phyloP scores from a whole-genome alignment of 106 monocot species.

The Dioscorea dumetorum region DNA sequence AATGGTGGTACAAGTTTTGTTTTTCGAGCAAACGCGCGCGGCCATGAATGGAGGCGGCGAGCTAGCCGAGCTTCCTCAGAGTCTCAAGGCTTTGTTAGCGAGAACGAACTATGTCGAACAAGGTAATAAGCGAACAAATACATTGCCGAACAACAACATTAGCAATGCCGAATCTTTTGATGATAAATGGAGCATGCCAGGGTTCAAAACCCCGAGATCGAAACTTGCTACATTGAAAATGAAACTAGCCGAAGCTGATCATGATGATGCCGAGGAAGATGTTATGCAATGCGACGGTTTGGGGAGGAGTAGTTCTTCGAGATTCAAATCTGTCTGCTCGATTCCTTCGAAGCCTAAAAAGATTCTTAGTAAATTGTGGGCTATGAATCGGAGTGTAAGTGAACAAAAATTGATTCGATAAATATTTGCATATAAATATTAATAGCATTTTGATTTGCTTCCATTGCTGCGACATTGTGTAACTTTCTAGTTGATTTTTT shows the following conservation, averaged over 20 bases:
- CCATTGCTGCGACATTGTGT: no score
- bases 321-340: constrained; percentile 54
- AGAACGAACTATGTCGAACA: constrained; percentile 6
- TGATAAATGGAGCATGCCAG: constrained; percentile 42
- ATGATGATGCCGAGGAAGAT: constrained; percentile 26
- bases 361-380: constrained; percentile 69
- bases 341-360: constrained; percentile 57
- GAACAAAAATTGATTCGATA: constrained; percentile 20
- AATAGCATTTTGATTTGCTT: no score
- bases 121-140: constrained; percentile 4
- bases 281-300: constrained; percentile 15
- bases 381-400: constrained; percentile 50
- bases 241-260: constrained; percentile 70
- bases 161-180: constrained; percentile 1
- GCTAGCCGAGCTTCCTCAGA: constrained; percentile 32
- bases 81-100: constrained; percentile 44
- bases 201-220: constrained; percentile 19
- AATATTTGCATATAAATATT: no score
- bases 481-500: no score
- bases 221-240: constrained; percentile 63
- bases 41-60: constrained; percentile 19
- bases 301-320: constrained; percentile 50
- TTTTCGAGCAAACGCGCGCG: constrained; percentile 74
- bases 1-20: constrained; percentile 79
- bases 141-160: neutral